Evolutionary conservation across 1,139 yeast genomes (phyloP).

Genomic region (Yamadazyma sp.): DNA sequence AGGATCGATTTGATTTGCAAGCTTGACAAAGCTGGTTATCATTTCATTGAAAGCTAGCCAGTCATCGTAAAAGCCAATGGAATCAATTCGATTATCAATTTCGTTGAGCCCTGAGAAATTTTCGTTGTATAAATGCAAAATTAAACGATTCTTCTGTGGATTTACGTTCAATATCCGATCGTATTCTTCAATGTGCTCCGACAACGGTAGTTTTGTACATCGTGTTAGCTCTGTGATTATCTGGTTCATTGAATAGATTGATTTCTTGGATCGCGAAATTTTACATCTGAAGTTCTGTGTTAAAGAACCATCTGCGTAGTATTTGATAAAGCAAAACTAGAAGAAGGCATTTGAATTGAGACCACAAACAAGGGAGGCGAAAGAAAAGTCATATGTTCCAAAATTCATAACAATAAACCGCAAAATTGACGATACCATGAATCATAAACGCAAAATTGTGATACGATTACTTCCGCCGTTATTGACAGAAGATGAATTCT

Average conservation of each 20-base stretch:
- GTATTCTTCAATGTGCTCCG: conserved; percentile 5
- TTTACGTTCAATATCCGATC: conserved; percentile 6
- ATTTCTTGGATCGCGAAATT: neutral
- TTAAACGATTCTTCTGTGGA: conserved; percentile 6
- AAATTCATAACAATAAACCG: too few species aligned
- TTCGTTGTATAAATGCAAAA: conserved; percentile 6
- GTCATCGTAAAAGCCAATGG: conserved; percentile 19
- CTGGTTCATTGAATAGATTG: conserved; percentile 9
- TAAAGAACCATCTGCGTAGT: conserved; percentile 1
- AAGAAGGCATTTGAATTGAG: too few species aligned
- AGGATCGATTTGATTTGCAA: conserved; percentile 60
- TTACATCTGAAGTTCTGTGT: neutral
- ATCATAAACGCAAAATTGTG: conserved; percentile 13
- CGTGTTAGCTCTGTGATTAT: conserved; percentile 10
- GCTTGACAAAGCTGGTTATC: conserved; percentile 48
- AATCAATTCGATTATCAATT: conserved; percentile 9
- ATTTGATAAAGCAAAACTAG: too few species aligned
- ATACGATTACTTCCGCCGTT: conserved; percentile 19
- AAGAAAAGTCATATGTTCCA: too few species aligned
- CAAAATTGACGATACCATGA: conserved; percentile 2
- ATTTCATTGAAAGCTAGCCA: conserved; percentile 56
- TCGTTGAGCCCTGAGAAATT: conserved; percentile 1
- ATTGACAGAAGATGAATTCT: conserved; percentile 14
- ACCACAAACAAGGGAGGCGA: too few species aligned
- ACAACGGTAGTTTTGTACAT: conserved; percentile 3